Percentiles rank a stretch among this genome's conserved stretches.
Conservation (phyloP, 2,329 filamentous ascomycete genomes). For the Apiospora pterosperma region DNA sequence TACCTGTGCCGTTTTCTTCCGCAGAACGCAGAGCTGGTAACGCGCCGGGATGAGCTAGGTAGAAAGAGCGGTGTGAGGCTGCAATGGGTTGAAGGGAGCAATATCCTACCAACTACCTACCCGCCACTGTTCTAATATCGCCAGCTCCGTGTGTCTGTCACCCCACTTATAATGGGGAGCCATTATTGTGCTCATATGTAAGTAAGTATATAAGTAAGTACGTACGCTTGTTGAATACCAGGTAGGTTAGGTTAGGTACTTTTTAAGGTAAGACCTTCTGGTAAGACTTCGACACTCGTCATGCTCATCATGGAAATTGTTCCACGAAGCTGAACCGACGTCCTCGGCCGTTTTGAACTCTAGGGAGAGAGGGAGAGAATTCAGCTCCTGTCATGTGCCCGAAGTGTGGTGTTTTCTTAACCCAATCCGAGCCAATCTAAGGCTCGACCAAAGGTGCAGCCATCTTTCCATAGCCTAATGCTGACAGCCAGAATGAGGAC, state of each 20-base stretch:
- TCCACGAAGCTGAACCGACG: not conserved
- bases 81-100: not conserved
- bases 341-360: not conserved
- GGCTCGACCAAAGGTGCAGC: not conserved
- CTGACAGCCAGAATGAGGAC: not conserved
- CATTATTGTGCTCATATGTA: not conserved
- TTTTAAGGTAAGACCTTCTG: not conserved
- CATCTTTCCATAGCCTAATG: not conserved
- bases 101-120: not conserved
- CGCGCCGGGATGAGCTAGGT: not conserved
- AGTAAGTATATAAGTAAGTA: too few relatives aligned
- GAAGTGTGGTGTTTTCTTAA: not conserved
- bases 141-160: not conserved
- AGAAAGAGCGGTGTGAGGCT: slow-evolving; percentile 3
- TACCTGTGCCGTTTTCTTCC: not conserved
- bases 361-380: not conserved
- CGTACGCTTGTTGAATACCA: not conserved
- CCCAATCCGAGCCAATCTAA: not conserved
- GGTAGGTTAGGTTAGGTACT: too few relatives aligned
- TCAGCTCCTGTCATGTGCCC: not conserved
- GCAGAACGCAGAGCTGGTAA: not conserved
- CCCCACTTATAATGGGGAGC: not conserved
- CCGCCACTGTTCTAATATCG: not conserved
- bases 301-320: not conserved
- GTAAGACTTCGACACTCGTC: not conserved